Base-by-base conservation (phyloP, 2,329 filamentous ascomycete species). In the Aspergillus sp. region DNA sequence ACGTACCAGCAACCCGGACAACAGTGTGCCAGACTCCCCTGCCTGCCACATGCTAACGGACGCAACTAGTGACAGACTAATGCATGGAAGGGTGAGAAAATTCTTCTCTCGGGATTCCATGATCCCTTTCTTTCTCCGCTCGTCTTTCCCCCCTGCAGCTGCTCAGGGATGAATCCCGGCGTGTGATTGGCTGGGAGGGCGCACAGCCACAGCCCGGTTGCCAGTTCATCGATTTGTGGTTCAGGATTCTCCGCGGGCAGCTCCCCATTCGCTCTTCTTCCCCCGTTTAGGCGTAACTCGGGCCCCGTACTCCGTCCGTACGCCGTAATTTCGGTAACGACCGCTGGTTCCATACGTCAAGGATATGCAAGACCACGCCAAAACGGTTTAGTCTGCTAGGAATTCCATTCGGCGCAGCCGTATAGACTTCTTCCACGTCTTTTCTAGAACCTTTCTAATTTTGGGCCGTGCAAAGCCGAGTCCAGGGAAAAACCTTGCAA, bases 391-490 rank as follows among this genome's bases (percentile, higher is more conserved):
- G 47, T 13, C 27, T 8, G 44, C 39, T 42, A 0, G 7, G 7
- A 42, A 42, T 19, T 19, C n/a, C 39, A 57, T 60, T 61, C 62
- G 53, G 53, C 32, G 21, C 39, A 48, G 50, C 50, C 53, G 62
- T 30, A 54, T 56, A 60, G 57, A 53, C 36, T 58, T 64, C 25
- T 64, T 66, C 62, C 51, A 63, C 30, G n/a, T 39, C 25, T 3
- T 23, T 67, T 67, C 65, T 61, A 53, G 65, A 67, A 67, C 54
- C 62, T 60, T 67, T 59, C 65, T 67, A 64, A 61, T 47, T 63
- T 62, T 66, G 65, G 63, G 50, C 38, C 44, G 42, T 27, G 44
- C 41, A 44, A 44, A 44, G 41, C 41, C 41, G 41, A 44, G 19
- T 19, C 10, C 41, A 44, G 41, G 41, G 41, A 44, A 44, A 42